phyloP scores from a whole-genome alignment of 139 green algal genomes.

The Picochlorum sp. region DNA sequence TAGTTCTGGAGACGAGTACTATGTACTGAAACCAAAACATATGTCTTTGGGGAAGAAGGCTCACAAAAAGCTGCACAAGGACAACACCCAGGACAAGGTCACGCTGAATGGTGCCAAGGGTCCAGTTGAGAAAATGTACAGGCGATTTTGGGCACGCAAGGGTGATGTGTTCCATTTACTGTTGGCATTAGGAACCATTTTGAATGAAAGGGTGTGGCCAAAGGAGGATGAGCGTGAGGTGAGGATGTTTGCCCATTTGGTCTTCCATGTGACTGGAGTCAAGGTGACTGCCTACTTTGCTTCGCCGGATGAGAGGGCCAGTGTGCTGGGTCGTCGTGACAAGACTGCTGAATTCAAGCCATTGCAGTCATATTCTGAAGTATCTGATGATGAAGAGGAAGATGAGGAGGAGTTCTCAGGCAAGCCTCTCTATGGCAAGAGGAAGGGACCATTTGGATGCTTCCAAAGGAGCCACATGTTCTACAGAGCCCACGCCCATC shows the following conservation, averaged over 20 bases:
- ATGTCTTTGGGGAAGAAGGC: neutral
- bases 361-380: too few relatives aligned
- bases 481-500: constrained; percentile 16
- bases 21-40: neutral
- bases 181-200: constrained; percentile 15
- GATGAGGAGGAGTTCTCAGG: neutral
- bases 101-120: neutral
- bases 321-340: constrained; percentile 3
- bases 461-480: constrained; percentile 10
- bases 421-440: constrained; percentile 1
- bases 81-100: neutral
- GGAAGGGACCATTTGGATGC: neutral
- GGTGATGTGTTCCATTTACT: constrained; percentile 39
- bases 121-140: constrained; percentile 13
- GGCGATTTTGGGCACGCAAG: constrained; percentile 33
- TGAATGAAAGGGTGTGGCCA: constrained; percentile 24
- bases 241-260: constrained; percentile 12
- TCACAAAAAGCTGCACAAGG: neutral
- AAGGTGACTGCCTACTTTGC: constrained; percentile 6
- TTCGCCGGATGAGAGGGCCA: neutral
- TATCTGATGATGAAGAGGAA: neutral
- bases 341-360: neutral
- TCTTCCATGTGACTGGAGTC: constrained; percentile 23
- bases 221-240: constrained; percentile 23
- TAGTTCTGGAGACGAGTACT: too few relatives aligned